Conservation (phyloP, 208 protist species). For the Leishmania braziliensis region DNA sequence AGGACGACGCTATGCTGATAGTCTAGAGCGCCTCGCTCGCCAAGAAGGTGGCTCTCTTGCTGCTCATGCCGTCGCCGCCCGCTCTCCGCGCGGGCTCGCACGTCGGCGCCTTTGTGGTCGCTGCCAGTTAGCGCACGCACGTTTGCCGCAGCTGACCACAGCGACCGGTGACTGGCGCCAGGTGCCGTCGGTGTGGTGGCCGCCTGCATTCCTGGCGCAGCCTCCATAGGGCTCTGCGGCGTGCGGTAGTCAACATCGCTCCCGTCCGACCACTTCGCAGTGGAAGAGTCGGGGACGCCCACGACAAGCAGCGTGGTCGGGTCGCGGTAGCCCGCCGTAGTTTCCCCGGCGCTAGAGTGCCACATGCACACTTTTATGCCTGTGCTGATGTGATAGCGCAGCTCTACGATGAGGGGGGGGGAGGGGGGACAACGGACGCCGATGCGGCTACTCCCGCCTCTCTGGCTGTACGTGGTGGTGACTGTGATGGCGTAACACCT, state of each 20-base stretch:
- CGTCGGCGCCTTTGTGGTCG: background rate
- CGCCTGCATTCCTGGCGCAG: background rate
- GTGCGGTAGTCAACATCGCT: constrained; percentile 15
- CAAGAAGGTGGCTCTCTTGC: constrained; percentile 12
- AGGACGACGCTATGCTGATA: constrained; percentile 18
- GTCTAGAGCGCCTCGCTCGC: constrained; percentile 21
- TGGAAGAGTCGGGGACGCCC: constrained; percentile 4
- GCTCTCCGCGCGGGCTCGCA: background rate
- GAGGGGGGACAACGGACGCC: background rate
- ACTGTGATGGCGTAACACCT: background rate
- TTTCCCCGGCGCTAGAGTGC: background rate
- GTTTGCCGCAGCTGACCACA: background rate
- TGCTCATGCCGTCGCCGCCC: constrained; percentile 14
- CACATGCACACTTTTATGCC: background rate
- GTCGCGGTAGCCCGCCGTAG: constrained; percentile 24
- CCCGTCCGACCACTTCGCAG: background rate
- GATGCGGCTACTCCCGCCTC: background rate
- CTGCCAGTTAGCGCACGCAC: background rate
- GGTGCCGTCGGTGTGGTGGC: background rate
- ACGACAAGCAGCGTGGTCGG: constrained; percentile 24
- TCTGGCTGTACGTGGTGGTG: constrained; percentile 9
- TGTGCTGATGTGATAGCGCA: background rate
- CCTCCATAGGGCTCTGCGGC: background rate
- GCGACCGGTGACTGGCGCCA: background rate
- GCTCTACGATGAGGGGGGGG: background rate